Evolutionary conservation across 108 stramenopile species (phyloP).

Genomic region (Pseudonitzschia pungens): DNA sequence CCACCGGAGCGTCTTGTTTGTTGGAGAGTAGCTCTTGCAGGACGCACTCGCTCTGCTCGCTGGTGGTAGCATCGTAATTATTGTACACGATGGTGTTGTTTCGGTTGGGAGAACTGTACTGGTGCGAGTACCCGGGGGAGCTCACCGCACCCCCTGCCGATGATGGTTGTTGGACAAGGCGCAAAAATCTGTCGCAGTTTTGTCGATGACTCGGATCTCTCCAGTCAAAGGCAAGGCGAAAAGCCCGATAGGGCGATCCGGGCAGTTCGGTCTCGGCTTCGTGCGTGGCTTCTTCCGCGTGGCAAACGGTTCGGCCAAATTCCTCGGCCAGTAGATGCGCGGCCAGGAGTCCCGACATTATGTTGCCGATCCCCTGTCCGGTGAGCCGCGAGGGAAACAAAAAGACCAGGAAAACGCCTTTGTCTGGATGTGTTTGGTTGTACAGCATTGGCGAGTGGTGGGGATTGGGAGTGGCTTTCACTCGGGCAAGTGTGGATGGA

Average conservation of each 20-base stretch:
- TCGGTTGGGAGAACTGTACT: too few species aligned
- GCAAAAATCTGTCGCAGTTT: background rate
- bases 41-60: constrained; percentile 35
- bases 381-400: constrained; percentile 9
- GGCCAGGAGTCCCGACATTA: constrained; percentile 45
- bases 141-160: background rate
- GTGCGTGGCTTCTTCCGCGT: background rate
- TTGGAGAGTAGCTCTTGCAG: constrained; percentile 13
- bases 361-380: constrained; percentile 54
- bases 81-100: background rate
- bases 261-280: too few species aligned
- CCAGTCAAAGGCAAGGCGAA: constrained; percentile 12
- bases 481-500: too few species aligned
- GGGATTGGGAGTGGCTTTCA: too few species aligned
- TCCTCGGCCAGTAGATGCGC: constrained; percentile 49
- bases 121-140: too few species aligned
- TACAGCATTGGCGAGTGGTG: too few species aligned
- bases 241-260: background rate
- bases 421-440: too few species aligned
- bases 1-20: background rate
- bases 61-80: constrained; percentile 13
- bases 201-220: background rate
- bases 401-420: constrained; percentile 41
- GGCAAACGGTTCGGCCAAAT: constrained; percentile 49
- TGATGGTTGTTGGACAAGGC: too few species aligned